These are phyloP conservation scores for Xylaria sp. DNA, from an alignment of 2,329 filamentous ascomycete species.

Conservation along the genomic window DNA sequence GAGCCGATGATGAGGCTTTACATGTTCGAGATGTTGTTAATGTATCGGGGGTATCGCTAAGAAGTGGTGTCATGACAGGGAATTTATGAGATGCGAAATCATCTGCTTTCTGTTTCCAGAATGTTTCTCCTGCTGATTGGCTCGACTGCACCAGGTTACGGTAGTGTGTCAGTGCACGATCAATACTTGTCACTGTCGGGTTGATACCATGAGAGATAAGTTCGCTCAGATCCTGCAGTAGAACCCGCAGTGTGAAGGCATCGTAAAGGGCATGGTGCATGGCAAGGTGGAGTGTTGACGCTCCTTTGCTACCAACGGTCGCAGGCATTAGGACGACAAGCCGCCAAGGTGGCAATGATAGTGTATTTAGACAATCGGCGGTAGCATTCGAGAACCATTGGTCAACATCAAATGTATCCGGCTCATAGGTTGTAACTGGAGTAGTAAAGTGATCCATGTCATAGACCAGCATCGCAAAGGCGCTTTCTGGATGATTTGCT, in stretches of 20 bases:
- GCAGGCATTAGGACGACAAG: conserved; percentile 59
- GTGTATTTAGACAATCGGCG: conserved; percentile 52
- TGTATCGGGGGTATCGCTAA: conserved; percentile 51
- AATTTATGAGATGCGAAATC: conserved; percentile 74
- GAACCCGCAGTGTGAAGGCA: conserved; percentile 74
- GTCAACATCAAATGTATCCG: conserved; percentile 47
- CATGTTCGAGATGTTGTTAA: conserved; percentile 54
- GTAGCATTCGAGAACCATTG: conserved; percentile 54
- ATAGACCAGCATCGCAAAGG: conserved; percentile 82
- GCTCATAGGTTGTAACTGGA: conserved; percentile 40
- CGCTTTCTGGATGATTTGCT: conserved; percentile 66
- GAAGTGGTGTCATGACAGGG: conserved; percentile 77
- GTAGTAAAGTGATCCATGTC: conserved; percentile 24
- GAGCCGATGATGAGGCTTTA: conserved; percentile 52
- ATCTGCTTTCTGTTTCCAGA: conserved; percentile 71
- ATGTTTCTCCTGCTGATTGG: conserved; percentile 55
- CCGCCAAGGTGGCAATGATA: conserved; percentile 72
- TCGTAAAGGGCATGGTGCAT: conserved; percentile 90
- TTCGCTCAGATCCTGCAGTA: conserved; percentile 69
- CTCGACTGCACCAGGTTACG: conserved; percentile 50
- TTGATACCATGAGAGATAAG: conserved; percentile 44
- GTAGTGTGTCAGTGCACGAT: conserved; percentile 56
- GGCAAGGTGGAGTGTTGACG: conserved; percentile 56
- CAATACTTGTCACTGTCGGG: conserved; percentile 42
- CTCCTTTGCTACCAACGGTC: not conserved